These are phyloP conservation scores for Mucor saturninus DNA, from an alignment of 371 early-diverging fungal genomes.

Conservation along the genomic window DNA sequence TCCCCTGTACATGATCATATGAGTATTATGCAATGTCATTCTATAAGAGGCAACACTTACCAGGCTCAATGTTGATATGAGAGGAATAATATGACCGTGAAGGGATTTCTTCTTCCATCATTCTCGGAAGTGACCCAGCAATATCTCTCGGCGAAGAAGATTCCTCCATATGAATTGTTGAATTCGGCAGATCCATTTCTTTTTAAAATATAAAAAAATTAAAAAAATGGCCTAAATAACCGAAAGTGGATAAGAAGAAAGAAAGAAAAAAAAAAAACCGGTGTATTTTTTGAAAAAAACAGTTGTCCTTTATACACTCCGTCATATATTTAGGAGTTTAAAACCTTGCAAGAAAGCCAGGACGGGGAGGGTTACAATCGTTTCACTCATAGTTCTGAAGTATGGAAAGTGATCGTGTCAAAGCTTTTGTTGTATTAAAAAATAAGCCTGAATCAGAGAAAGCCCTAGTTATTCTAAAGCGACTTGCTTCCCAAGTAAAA, in stretches of 20 bases:
- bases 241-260: neutral
- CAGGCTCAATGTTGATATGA: conserved; percentile 38
- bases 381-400: too few species aligned
- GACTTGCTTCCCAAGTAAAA: conserved; percentile 50
- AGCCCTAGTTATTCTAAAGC: conserved; percentile 39
- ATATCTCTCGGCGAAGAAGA: conserved; percentile 29
- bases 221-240: neutral
- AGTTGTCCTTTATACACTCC: neutral
- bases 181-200: neutral
- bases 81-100: conserved; percentile 56
- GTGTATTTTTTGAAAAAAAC: neutral
- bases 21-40: too few species aligned
- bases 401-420: conserved; percentile 21
- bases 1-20: conserved; percentile 12
- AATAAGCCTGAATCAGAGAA: conserved; percentile 29
- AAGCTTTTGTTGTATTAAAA: conserved; percentile 33
- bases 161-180: neutral
- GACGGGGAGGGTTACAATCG: too few species aligned
- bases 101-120: conserved; percentile 41
- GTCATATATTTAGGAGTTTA: neutral
- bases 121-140: conserved; percentile 12
- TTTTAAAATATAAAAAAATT: neutral
- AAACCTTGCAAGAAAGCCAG: neutral
- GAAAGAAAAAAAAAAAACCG: conserved; percentile 1
- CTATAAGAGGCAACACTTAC: conserved; percentile 2